Evolutionary conservation across 352 stramenopile species (phyloP).

Genomic region (Thalassiosira ordinaria): DNA sequence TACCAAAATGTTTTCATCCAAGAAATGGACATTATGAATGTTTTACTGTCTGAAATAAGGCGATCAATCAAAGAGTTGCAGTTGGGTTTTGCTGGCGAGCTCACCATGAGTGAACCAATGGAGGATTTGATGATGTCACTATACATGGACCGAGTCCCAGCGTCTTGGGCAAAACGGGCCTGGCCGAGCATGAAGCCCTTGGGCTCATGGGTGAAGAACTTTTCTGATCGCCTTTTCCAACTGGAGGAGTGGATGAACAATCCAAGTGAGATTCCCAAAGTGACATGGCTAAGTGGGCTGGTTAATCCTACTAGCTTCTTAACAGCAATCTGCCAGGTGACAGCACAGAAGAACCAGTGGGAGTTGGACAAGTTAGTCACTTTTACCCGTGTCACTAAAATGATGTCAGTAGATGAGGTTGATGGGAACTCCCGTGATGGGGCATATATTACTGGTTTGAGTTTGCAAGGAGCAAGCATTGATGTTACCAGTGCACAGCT

Average conservation of each 20-base stretch:
- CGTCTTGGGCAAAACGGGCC: conserved; percentile 93
- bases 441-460: conserved; percentile 94
- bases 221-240: conserved; percentile 91
- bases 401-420: conserved; percentile 89
- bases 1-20: conserved; percentile 97
- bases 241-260: conserved; percentile 97
- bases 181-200: conserved; percentile 93
- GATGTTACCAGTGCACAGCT: conserved; percentile 91
- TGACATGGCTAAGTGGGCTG: conserved; percentile 94
- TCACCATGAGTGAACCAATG: conserved; percentile 98
- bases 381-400: conserved; percentile 95
- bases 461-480: conserved; percentile 96
- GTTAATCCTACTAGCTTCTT: conserved; percentile 97
- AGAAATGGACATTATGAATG: conserved; percentile 98
- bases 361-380: conserved; percentile 97
- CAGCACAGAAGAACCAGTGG: conserved; percentile 96
- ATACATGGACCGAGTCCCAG: conserved; percentile 90
- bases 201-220: conserved; percentile 93
- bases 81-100: conserved; percentile 94
- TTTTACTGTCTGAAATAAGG: conserved; percentile 93
- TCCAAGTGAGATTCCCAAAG: conserved; percentile 93
- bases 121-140: conserved; percentile 93
- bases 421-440: conserved; percentile 90
- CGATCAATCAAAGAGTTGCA: conserved; percentile 96
- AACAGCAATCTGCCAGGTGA: conserved; percentile 97